Percentiles rank a stretch among this genome's conserved stretches.
Evolutionary conservation across 805 yeast species (phyloP).

Genomic region (Komagataella pseudopastoris): DNA sequence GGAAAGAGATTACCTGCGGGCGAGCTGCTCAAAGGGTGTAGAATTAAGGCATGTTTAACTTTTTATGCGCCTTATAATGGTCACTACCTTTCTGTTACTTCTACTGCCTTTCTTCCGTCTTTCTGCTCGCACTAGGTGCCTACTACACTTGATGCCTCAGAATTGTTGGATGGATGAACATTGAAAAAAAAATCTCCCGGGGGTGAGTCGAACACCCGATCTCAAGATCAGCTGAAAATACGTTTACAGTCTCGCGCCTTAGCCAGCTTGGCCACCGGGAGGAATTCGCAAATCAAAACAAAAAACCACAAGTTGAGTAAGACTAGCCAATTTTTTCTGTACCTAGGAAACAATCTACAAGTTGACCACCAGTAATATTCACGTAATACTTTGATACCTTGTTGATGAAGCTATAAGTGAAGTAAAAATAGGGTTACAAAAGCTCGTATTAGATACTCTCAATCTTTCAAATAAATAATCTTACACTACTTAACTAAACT

Average conservation of each 20-base stretch:
- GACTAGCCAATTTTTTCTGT: background rate
- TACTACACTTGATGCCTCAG: too few species aligned
- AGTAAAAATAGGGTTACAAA: too few species aligned
- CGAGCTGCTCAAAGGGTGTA: too few species aligned
- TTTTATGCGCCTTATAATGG: too few species aligned
- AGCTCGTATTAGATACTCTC: background rate
- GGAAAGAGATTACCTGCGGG: background rate
- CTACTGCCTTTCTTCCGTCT: too few species aligned
- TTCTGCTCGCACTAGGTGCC: too few species aligned
- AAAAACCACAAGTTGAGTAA: background rate
- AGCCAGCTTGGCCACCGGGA: slow-evolving; percentile 2
- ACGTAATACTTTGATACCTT: background rate
- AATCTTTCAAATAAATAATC: background rate
- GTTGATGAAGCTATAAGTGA: too few species aligned
- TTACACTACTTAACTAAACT: background rate
- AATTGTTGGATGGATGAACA: too few species aligned
- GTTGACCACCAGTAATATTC: too few species aligned
- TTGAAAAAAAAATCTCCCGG: background rate
- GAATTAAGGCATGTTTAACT: too few species aligned
- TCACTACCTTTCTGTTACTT: too few species aligned
- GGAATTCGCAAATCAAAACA: background rate
- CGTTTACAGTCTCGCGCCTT: slow-evolving; percentile 1
- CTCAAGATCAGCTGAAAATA: background rate
- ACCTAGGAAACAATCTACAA: too few species aligned
- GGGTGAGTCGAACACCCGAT: slow-evolving; percentile 2